Evolutionary conservation across 164 flowering plant genomes (phyloP).

Genomic region (Buxus sempervirens): DNA sequence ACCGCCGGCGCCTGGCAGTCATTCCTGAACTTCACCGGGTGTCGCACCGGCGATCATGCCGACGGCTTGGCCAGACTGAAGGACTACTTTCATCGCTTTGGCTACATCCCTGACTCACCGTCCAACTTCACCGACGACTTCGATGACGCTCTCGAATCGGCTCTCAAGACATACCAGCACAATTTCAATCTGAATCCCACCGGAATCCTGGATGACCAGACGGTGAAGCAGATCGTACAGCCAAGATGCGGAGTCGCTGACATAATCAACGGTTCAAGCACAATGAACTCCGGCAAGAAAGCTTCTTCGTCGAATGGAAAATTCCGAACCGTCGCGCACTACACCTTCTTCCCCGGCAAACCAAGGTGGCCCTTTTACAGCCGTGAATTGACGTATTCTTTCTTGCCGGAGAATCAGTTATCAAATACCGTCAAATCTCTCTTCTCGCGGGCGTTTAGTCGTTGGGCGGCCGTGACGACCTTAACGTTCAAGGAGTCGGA

Average conservation of each 20-base stretch:
- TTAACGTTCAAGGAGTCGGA: conserved; percentile 43
- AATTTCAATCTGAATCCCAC: conserved; percentile 47
- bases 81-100: conserved; percentile 53
- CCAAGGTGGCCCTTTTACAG: conserved; percentile 52
- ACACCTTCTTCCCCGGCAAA: conserved; percentile 47
- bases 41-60: conserved; percentile 34
- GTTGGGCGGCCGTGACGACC: conserved; percentile 55
- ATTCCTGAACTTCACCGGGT: conserved; percentile 41
- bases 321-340: conserved; percentile 48
- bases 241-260: conserved; percentile 78
- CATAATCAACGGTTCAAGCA: conserved; percentile 16
- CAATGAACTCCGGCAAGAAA: conserved; percentile 15
- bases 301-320: neutral
- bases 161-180: conserved; percentile 54
- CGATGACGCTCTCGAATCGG: conserved; percentile 47
- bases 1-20: conserved; percentile 34
- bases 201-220: conserved; percentile 38
- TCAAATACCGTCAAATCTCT: conserved; percentile 29
- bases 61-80: conserved; percentile 54
- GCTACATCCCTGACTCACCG: conserved; percentile 40
- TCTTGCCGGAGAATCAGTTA: conserved; percentile 36
- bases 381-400: conserved; percentile 48
- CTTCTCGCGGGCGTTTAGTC: conserved; percentile 45
- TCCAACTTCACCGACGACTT: conserved; percentile 46
- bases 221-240: conserved; percentile 35